These are phyloP conservation scores for Hypomyces perniciosus DNA, from an alignment of 2,329 filamentous ascomycete genomes.

Conservation along the genomic window DNA sequence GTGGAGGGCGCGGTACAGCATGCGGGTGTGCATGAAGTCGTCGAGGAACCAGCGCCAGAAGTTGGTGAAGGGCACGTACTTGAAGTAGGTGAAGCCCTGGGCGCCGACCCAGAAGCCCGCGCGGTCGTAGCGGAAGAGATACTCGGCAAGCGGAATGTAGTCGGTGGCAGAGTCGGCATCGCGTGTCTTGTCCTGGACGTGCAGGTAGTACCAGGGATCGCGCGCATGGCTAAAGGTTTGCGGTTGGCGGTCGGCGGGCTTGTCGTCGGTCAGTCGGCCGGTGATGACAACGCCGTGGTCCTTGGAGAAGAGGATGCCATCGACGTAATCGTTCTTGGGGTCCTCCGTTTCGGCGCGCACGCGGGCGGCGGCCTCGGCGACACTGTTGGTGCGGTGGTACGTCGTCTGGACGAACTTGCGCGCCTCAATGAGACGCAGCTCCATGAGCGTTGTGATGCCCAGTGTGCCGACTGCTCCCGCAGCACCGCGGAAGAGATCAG, in stretches of 20 bases:
- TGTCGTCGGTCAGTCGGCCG: constrained; percentile 53
- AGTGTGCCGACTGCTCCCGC: constrained; percentile 63
- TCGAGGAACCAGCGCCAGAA: constrained; percentile 64
- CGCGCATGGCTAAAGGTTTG: constrained; percentile 54
- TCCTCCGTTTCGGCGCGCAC: constrained; percentile 42
- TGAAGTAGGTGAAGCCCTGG: constrained; percentile 62
- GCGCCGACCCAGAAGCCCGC: constrained; percentile 69
- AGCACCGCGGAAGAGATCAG: constrained; percentile 59
- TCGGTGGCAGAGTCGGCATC: constrained; percentile 31
- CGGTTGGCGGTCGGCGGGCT: constrained; percentile 29
- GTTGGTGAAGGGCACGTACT: constrained; percentile 56
- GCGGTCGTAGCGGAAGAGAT: constrained; percentile 71
- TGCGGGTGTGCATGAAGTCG: constrained; percentile 67
- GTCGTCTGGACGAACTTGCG: constrained; percentile 55
- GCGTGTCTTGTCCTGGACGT: constrained; percentile 48
- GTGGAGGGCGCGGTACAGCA: constrained; percentile 68
- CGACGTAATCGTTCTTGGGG: constrained; percentile 59
- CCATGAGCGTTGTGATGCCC: constrained; percentile 60
- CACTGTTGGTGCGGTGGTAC: constrained; percentile 50
- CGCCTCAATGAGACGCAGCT: constrained; percentile 57
- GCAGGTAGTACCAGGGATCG: constrained; percentile 75
- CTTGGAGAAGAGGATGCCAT: constrained; percentile 62
- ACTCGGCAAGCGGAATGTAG: constrained; percentile 62
- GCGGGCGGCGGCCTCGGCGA: constrained; percentile 40
- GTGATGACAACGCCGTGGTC: constrained; percentile 61